These are phyloP conservation scores for Fimicolochytrium jonesii DNA, from an alignment of 192 early-diverging fungal species.

Conservation along the genomic window DNA sequence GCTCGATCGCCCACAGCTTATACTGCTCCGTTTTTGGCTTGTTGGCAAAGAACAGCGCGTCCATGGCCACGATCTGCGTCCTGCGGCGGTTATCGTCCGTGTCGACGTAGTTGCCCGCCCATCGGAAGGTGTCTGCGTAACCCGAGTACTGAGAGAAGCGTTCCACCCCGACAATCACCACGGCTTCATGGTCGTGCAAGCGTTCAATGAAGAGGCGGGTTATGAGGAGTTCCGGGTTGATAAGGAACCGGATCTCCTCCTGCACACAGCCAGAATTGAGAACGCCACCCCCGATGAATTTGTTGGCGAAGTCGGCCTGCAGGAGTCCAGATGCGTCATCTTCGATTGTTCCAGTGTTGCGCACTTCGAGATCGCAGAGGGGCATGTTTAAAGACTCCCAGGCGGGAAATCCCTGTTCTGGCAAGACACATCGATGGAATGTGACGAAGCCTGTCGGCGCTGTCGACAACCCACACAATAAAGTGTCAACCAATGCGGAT, in stretches of 20 bases:
- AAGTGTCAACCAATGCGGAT: no score
- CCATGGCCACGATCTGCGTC: slow-evolving; percentile 38
- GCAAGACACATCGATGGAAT: slow-evolving; percentile 32
- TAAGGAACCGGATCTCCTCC: slow-evolving; percentile 49
- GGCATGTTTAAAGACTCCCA: slow-evolving; percentile 9
- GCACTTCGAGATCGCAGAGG: not conserved
- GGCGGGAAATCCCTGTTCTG: slow-evolving; percentile 15
- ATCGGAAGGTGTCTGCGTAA: slow-evolving; percentile 38
- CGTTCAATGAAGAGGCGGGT: slow-evolving; percentile 37
- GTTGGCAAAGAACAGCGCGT: slow-evolving; percentile 34
- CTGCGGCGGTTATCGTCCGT: not conserved
- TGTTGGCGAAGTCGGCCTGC: slow-evolving; percentile 49
- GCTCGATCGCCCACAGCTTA: slow-evolving; percentile 3
- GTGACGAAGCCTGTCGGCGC: slow-evolving; percentile 27
- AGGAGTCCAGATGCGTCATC: slow-evolving; percentile 32
- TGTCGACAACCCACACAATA: no score
- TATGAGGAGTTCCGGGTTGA: slow-evolving; percentile 43
- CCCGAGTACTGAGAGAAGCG: slow-evolving; percentile 41
- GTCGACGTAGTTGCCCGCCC: slow-evolving; percentile 23
- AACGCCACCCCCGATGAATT: slow-evolving; percentile 41
- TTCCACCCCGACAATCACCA: slow-evolving; percentile 39
- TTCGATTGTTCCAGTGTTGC: slow-evolving; percentile 38
- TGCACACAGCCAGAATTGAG: slow-evolving; percentile 38
- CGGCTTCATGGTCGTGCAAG: slow-evolving; percentile 33
- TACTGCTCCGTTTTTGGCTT: slow-evolving; percentile 17